A percentile compares a stretch with the other conserved stretches of the same genome.
phyloP scores from a whole-genome alignment of 257 asterid species.

The Thymus mandschuricus region DNA sequence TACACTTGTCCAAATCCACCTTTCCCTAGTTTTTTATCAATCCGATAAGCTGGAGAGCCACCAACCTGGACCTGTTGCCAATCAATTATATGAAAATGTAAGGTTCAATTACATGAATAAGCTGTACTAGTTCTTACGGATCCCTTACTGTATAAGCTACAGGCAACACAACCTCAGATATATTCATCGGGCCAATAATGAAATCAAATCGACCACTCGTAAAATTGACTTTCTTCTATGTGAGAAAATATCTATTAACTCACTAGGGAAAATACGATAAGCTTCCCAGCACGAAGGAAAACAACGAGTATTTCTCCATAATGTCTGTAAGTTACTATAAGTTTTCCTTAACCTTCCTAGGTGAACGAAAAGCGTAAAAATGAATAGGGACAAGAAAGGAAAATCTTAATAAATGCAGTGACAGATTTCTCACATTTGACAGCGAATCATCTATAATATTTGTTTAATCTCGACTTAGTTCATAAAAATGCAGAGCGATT shows the following conservation, averaged over 20 bases:
- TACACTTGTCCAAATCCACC: slow-evolving; percentile 98
- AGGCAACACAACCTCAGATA: slow-evolving; percentile 14
- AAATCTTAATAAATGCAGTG: slow-evolving; percentile 5
- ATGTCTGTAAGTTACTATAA: background rate
- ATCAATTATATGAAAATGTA: slow-evolving; percentile 26
- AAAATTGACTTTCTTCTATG: background rate
- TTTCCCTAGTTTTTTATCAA: slow-evolving; percentile 82
- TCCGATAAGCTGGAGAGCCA: slow-evolving; percentile 75
- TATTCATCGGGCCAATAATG: slow-evolving; percentile 15
- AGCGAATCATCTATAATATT: slow-evolving; percentile 2
- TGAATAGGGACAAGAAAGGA: background rate
- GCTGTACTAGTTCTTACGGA: slow-evolving; percentile 3
- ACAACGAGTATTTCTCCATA: background rate
- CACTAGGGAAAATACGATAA: background rate
- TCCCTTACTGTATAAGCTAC: slow-evolving; percentile 12
- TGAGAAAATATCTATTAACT: background rate
- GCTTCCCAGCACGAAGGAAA: background rate
- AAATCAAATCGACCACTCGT: slow-evolving; percentile 2
- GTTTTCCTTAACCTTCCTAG: background rate
- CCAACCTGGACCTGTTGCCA: slow-evolving; percentile 81
- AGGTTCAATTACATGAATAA: slow-evolving; percentile 3
- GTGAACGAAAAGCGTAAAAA: background rate
- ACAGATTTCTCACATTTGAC: slow-evolving; percentile 14
- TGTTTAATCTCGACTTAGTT: slow-evolving; percentile 15
- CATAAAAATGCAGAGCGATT: background rate